Evolutionary conservation across 2,329 filamentous ascomycete species (phyloP), one percentile per base, ranked within the genome.

Genomic region (Myriosclerotinia duriaeana): DNA sequence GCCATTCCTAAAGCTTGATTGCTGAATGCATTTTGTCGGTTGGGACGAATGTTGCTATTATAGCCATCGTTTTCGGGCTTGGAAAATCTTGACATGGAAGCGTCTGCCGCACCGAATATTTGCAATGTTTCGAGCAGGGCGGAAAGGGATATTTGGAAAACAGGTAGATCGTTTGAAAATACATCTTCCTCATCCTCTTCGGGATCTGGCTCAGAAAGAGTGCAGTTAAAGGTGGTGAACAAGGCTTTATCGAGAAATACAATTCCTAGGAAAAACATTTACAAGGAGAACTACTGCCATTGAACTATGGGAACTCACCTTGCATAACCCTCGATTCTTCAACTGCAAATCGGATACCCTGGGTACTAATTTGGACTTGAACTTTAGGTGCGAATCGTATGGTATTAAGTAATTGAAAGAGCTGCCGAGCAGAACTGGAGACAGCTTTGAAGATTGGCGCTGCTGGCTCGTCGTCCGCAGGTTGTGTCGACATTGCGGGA

Each of bases 321-420:
- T 98, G 93, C 86, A 98, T 93, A 34, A 94, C 91, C 70, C 92
- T 89, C 14, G 90, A 88, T 75, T 97, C 91, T 74, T 97, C 93
- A 36, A 91, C 92, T 22, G 90, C 89, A 76, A 99, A 95, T 67
- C 92, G 88, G 69, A 99, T 84, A 12, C 93, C 93, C 70, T 95
- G 89, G 64, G 89, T 86, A 15, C 90, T 92, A 68, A 99, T 91
- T 76, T 94, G 90, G n/a, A 87, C 80, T 68, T 84, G 83, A 11
- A 80, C 83, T 75, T 83, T 86, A 54, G 81, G 77, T 62, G 82
- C 79, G 75, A 86, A 86, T 65, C 81, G 81, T 69, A 87, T 84
- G 74, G 84, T 86, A 72, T 84, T 83, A 30, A 87, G 80, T 42
- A 87, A 80, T 12, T 81, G 86, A 75, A 89, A 89, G 38, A 95